Percentiles rank a stretch among this genome's conserved stretches.
Conservation (phyloP, 768 basidiomycete genomes). For the Lyophyllum decastes region DNA sequence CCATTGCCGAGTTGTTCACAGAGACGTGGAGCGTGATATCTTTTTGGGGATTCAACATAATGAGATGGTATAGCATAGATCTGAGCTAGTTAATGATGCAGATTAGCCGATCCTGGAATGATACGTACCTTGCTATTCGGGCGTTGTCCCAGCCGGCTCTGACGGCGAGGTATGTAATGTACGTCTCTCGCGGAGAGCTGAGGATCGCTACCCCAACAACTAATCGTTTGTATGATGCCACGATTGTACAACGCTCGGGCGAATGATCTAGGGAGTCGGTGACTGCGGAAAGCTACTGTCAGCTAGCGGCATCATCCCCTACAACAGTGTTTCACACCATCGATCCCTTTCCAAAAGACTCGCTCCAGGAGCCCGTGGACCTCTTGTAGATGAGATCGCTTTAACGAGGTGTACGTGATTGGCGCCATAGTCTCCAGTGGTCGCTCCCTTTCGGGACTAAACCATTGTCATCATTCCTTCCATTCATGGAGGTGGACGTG, state of each 20-base stretch:
- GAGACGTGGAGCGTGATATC: constrained; percentile 87
- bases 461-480: constrained; percentile 1
- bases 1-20: constrained; percentile 80
- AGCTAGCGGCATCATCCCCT: background rate
- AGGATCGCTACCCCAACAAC: constrained; percentile 76
- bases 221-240: constrained; percentile 69
- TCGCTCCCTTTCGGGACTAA: constrained; percentile 57
- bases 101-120: constrained; percentile 8
- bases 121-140: constrained; percentile 68
- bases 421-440: constrained; percentile 46
- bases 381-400: constrained; percentile 60
- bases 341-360: constrained; percentile 77
- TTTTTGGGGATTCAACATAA: constrained; percentile 66
- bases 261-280: constrained; percentile 66
- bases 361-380: constrained; percentile 70
- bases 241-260: constrained; percentile 79
- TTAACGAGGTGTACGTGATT: constrained; percentile 65
- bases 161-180: constrained; percentile 82
- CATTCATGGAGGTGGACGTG: background rate
- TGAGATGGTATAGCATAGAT: constrained; percentile 77
- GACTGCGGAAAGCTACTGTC: constrained; percentile 41
- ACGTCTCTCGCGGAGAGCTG: constrained; percentile 78
- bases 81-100: constrained; percentile 34
- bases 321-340: constrained; percentile 46
- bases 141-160: constrained; percentile 80